phyloP scores from a whole-genome alignment of 352 stramenopile genomes.

The Phytophthora sojae region DNA sequence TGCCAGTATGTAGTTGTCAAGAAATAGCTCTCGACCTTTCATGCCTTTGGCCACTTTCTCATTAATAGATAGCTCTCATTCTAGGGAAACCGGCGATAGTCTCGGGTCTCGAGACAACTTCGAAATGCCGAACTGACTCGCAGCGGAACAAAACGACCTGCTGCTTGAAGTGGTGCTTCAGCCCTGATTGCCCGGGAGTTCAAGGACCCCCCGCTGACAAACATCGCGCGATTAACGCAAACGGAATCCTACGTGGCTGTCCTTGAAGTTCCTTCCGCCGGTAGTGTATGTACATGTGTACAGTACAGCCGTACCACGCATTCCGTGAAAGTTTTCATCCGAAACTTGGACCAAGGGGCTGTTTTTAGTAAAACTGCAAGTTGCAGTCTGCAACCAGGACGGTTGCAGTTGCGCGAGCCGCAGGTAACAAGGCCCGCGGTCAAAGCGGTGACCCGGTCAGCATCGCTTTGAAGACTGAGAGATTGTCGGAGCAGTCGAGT shows the following conservation, averaged over 20 bases:
- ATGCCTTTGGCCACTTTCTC: too few species aligned
- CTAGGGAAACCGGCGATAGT: too few species aligned
- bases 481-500: neutral
- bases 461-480: neutral
- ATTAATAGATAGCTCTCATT: too few species aligned
- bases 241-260: too few species aligned
- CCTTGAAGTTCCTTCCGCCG: neutral
- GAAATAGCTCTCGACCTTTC: too few species aligned
- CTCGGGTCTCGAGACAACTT: too few species aligned
- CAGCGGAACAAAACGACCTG: neutral
- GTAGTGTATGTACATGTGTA: neutral
- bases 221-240: neutral
- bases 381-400: too few species aligned
- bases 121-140: neutral
- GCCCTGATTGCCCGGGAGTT: neutral
- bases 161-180: constrained; percentile 1
- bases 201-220: neutral
- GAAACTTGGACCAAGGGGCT: too few species aligned
- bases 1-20: too few species aligned
- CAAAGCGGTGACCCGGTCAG: neutral
- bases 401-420: neutral
- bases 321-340: too few species aligned
- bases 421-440: neutral
- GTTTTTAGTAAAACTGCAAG: too few species aligned
- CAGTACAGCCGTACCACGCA: too few species aligned